Base-by-base conservation (phyloP, 2,329 filamentous ascomycete species). In the Aspergillus calidoustus region DNA sequence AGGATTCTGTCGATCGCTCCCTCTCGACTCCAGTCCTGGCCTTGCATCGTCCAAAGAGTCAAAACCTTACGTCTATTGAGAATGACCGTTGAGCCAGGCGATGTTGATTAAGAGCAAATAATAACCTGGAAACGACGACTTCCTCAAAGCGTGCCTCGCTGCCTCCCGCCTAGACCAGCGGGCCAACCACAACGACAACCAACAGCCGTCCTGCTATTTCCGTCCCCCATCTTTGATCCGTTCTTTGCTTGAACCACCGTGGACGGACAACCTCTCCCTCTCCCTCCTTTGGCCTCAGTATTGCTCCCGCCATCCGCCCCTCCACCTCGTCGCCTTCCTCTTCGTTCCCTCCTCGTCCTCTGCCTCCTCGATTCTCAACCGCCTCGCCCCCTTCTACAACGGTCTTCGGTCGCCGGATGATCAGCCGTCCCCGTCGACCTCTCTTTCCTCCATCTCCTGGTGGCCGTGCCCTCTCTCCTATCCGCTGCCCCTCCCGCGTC, bases 401-500 rank as follows among this genome's bases (percentile, higher is more conserved):
- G 46, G 38, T 50, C 30, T 61, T 64, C 54, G 59, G 59, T 62
- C 66, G 59, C 68, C 65, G 68, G 64, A 68, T 70, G 68, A 64
- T 64, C 66, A 64, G 59, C 59, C 62, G 57, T 65, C 64, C 63
- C 62, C 60, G 53, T 62, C 58, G 54, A 59, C 54, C 52, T 63
- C 55, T 57, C 61, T 60, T 63, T 64, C 62, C 60, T 59, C 61
- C 51, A 30, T 64, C 59, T 62, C 64, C 61, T 60, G 62, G 67
- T 70, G 68, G 67, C 65, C 62, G 59, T 64, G 66, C 58, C 58
- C 62, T 65, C 63, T 64, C 63, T 67, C 49, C 62, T 54, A 56
- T 60, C 65, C 60, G 63, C 65, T 68, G 54, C 68, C 67, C 70
- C 34, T 15, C 76, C 75, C 76, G 76, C 74, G 76, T 78, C 76